Evolutionary conservation across 139 green algal species (phyloP).

Genomic region (Chlamydomonas urium): DNA sequence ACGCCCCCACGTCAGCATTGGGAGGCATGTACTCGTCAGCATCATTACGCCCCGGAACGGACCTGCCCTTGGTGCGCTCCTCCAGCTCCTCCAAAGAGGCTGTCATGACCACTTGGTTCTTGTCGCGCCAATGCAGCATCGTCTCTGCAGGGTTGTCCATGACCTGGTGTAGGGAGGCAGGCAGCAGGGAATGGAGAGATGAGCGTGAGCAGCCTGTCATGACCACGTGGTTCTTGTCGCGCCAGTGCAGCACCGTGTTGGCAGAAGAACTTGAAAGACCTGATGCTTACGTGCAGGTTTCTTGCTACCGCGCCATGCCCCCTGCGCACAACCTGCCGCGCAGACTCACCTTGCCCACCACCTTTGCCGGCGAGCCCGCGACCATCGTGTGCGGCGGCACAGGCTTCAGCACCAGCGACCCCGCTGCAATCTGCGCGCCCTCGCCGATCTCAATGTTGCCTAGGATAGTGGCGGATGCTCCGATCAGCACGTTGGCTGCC

Average conservation of each 20-base stretch:
- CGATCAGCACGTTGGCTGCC: constrained; percentile 59
- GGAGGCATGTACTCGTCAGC: too few species aligned
- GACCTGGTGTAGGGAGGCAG: constrained; percentile 33
- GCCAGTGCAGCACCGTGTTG: constrained; percentile 42
- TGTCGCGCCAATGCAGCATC: constrained; percentile 37
- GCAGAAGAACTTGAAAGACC: too few species aligned
- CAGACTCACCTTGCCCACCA: constrained; percentile 66
- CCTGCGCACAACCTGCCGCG: not conserved
- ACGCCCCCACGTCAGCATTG: too few species aligned
- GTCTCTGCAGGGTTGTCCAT: constrained; percentile 45
- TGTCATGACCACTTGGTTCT: not conserved
- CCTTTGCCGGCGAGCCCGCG: constrained; percentile 79
- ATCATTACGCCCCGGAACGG: too few species aligned
- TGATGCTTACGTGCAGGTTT: too few species aligned
- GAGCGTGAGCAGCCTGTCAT: not conserved
- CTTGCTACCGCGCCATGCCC: too few species aligned
- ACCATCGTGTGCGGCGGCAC: constrained; percentile 79
- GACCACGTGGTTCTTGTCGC: constrained; percentile 6
- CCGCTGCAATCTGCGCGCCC: constrained; percentile 80
- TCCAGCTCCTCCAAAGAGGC: not conserved
- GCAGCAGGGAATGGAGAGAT: too few species aligned
- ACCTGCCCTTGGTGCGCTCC: not conserved
- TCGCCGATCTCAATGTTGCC: constrained; percentile 91
- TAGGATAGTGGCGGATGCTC: constrained; percentile 74
- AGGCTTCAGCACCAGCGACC: constrained; percentile 85